Evolutionary conservation across 192 early-diverging fungal species (phyloP), one percentile per base, ranked within the genome.

Genomic region (Coemansia pectinata): DNA sequence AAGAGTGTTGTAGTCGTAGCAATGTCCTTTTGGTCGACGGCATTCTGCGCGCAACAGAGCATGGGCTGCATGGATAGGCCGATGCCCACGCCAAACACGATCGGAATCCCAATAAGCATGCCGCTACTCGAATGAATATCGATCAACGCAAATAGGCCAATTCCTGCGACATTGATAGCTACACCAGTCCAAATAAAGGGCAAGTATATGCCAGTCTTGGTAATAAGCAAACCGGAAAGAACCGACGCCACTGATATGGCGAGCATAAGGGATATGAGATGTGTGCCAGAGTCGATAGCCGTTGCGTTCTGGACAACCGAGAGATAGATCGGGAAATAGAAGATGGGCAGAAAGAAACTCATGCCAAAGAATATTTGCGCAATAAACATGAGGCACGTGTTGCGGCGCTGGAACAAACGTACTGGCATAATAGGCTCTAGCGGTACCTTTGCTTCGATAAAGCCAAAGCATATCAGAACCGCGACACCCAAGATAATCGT

Each of bases 401-500:
- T 86, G 63, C 79, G 77, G 82, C 83, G 82, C 59, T 77, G 63
- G 66, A 90, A 92, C 38, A 92, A 67, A 1, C 70, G 71, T 45
- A 84, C 67, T 12, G 91, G 89, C 55, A 95, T 90, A 25, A 98
- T 80, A 23, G 86, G 74, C 77, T 93, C 88, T 3, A n/a, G 57
- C 2, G 78, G 75, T 21, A 67, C 4, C 62, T 87, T 86, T 39
- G 78, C 69, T 81, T 97, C 90, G 60, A 91, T 77, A 14, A 92
- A 1, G 7, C 74, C 83, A 45, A 92, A 86, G 14, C 87, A 66
- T 11, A 85, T 19, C 17, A 81, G 57, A 3, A 84, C 17, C 0
- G 74, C 5, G 19, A 78, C 58, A 11, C 79, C 77, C 31, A 73
- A 60, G 15, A 84, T 48, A 25, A 88, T 40, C 4, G 77, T 53